Evolutionary conservation across 306 rosid species (phyloP), one percentile per base, ranked within the genome.

Genomic region (Vigna hirtella): DNA sequence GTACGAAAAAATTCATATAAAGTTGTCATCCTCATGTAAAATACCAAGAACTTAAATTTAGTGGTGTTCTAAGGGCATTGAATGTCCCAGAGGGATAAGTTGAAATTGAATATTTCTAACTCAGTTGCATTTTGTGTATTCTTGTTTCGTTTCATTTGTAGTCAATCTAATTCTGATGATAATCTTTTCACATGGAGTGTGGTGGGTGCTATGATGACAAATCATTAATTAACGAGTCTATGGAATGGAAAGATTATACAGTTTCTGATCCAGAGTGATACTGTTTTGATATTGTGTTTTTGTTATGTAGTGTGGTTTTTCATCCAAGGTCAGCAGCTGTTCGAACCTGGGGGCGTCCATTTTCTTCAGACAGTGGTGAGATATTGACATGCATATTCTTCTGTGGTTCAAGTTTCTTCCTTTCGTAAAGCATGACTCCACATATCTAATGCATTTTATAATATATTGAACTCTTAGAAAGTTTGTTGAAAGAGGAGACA

Each of bases 361-460:
- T 91, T 81, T 91, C 98, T 76, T 91, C 98, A 7, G 93, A 91
- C 22, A 91, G 67, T 79, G 98, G 98, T 89, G 72, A 76, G 85
- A 72, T 72, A 52, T 82, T 22, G 59, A 69, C 20, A 2, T 55
- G 52, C 38, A 59, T 77, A 57, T 76, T 18, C 65, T 18, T 38
- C 10, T 77, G 7, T 61, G 30, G 18, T 59, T n/a, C 14, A 49
- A 15, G 30, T 42, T 81, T 66, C 34, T 77, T 72, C 81, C 15
- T 51, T 66, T 59, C 36, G 34, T 36, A 32, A 80, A 42, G 81
- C 66, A 40, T 61, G 53, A 77, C 49, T 66, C 32, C 13, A 16
- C 69, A 51, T 12, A 5, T 52, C 14, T 75, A 28, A 17, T 68
- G 77, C 73, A 9, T 61, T 67, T 81, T 20, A 30, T 69, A 28